These are phyloP conservation scores for Metschnikowia continentalis DNA, from an alignment of 805 yeast genomes.

Conservation along the genomic window DNA sequence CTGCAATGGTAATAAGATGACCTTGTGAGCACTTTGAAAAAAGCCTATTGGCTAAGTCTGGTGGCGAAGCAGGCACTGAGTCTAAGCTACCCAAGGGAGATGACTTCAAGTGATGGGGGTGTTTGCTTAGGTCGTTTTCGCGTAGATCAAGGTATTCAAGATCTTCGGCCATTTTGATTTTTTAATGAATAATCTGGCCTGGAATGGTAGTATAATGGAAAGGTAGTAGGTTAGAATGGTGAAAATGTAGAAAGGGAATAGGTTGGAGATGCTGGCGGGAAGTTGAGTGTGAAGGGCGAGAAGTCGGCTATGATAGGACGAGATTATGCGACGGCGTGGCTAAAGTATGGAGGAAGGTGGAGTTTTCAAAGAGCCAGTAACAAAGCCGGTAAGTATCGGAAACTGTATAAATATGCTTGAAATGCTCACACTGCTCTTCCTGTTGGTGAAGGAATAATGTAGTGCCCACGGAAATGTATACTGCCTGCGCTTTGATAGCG, in stretches of 20 bases:
- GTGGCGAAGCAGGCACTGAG: conserved; percentile 14
- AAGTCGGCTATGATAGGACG: too few relatives aligned
- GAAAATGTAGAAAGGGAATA: too few relatives aligned
- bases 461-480: neutral
- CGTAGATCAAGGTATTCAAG: neutral
- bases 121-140: neutral
- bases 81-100: neutral
- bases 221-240: too few relatives aligned
- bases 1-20: conserved; percentile 74
- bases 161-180: neutral
- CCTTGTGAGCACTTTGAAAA: conserved; percentile 33
- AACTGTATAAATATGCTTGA: neutral
- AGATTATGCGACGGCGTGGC: neutral
- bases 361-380: neutral
- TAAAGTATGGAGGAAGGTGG: neutral
- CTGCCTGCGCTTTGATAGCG: conserved; percentile 1
- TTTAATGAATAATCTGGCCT: neutral
- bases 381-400: neutral
- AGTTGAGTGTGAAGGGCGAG: too few relatives aligned
- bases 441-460: neutral
- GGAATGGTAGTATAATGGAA: neutral
- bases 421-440: neutral
- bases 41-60: conserved; percentile 20
- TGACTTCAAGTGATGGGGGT: neutral
- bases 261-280: too few relatives aligned